These are phyloP conservation scores for Yamadazyma aaseri DNA, from an alignment of 1,139 yeast genomes.

Conservation along the genomic window DNA sequence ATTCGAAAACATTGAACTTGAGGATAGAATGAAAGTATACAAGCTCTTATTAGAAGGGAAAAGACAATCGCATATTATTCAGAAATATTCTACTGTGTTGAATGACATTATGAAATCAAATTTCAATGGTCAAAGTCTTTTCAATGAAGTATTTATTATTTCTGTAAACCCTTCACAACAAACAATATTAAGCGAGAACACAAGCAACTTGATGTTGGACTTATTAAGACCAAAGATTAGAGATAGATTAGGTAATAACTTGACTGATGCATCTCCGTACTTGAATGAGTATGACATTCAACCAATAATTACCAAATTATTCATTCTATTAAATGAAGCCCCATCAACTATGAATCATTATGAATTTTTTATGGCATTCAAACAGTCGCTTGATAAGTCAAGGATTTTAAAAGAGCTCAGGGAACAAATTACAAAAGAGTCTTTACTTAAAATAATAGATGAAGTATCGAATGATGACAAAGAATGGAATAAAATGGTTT, in stretches of 20 bases:
- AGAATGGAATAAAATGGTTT: constrained; percentile 45
- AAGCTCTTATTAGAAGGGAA: constrained; percentile 4
- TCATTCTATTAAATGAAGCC: constrained; percentile 77
- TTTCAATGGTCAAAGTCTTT: constrained; percentile 26
- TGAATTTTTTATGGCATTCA: constrained; percentile 76
- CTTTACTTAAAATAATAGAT: constrained; percentile 3
- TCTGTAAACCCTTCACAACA: constrained; percentile 30
- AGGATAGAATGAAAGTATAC: constrained; percentile 3
- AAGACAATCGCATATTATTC: constrained; percentile 1
- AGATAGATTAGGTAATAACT: constrained; percentile 28
- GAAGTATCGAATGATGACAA: constrained; percentile 21
- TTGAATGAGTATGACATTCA: constrained; percentile 30
- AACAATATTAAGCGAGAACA: constrained; percentile 35
- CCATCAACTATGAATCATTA: constrained; percentile 69
- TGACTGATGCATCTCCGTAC: constrained; percentile 31
- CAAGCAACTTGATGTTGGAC: constrained; percentile 37
- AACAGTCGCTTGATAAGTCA: constrained; percentile 47
- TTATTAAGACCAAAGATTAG: constrained; percentile 41
- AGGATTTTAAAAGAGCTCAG: constrained; percentile 34
- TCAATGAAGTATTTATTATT: constrained; percentile 39
- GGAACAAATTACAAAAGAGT: constrained; percentile 4
- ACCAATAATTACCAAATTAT: constrained; percentile 59
- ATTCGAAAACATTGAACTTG: neutral
- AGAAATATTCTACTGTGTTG: neutral
- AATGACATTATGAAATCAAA: constrained; percentile 8